Conservation (phyloP, 768 basidiomycete species). For the Auricularia auricula-judae region DNA sequence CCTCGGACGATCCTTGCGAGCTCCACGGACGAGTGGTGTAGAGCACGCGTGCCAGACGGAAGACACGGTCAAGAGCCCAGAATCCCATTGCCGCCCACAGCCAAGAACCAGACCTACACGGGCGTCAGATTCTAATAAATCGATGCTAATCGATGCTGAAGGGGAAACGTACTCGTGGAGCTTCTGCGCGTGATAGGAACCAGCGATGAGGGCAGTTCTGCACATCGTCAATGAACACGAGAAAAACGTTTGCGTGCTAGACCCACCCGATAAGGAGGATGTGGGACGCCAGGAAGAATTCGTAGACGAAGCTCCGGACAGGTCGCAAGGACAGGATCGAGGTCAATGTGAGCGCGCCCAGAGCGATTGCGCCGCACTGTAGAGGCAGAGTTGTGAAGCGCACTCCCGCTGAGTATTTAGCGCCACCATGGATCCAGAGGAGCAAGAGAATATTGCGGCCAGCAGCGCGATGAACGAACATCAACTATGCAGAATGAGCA, state of each 20-base stretch:
- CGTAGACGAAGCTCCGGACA: conserved; percentile 35
- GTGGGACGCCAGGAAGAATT: conserved; percentile 42
- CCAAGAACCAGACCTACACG: conserved; percentile 17
- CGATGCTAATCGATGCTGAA: too few relatives aligned
- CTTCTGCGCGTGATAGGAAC: conserved; percentile 17
- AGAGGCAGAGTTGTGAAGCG: conserved; percentile 3
- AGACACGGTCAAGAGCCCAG: conserved; percentile 44
- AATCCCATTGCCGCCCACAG: conserved; percentile 35
- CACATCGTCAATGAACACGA: background rate
- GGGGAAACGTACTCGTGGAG: too few relatives aligned
- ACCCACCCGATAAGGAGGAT: conserved; percentile 31
- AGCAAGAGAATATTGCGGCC: conserved; percentile 37
- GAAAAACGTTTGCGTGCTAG: background rate
- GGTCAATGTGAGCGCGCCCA: conserved; percentile 30
- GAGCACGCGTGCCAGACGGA: conserved; percentile 33
- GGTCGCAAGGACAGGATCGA: conserved; percentile 36
- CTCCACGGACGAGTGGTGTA: conserved; percentile 26
- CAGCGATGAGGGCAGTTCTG: conserved; percentile 23
- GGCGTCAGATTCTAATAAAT: conserved; percentile 1
- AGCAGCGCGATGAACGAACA: conserved; percentile 35
- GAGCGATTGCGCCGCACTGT: conserved; percentile 24
- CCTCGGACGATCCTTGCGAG: conserved; percentile 18
- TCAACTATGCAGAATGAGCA: conserved; percentile 18
- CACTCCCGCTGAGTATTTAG: conserved; percentile 21
- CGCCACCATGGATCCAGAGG: conserved; percentile 37